Conservation (phyloP, 2,329 filamentous ascomycete genomes). For the Diplodia mutila region DNA sequence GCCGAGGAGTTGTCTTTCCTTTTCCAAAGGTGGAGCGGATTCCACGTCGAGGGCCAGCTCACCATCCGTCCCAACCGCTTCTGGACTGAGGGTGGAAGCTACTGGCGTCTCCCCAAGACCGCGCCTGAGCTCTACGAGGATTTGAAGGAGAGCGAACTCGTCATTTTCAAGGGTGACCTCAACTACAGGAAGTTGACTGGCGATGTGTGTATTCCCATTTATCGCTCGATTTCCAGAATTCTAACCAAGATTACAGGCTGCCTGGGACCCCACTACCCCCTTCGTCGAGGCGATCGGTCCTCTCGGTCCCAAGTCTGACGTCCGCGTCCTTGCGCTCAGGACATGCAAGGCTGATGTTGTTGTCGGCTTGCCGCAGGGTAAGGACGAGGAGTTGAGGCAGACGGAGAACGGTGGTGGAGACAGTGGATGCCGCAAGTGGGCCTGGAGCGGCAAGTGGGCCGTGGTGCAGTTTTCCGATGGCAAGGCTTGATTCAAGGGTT, state of each 20-base stretch:
- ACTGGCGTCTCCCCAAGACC: slow-evolving; percentile 78
- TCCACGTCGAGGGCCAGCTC: slow-evolving; percentile 83
- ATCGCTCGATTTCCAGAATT: neutral
- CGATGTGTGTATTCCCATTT: slow-evolving; percentile 67
- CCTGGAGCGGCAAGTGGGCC: slow-evolving; percentile 95
- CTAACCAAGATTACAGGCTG: slow-evolving; percentile 54
- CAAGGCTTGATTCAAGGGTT: slow-evolving; percentile 46
- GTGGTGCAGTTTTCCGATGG: slow-evolving; percentile 85
- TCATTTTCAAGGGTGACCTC: slow-evolving; percentile 95
- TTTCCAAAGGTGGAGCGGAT: slow-evolving; percentile 77
- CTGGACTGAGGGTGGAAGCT: slow-evolving; percentile 88
- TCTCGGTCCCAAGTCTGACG: slow-evolving; percentile 76
- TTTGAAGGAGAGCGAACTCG: slow-evolving; percentile 79
- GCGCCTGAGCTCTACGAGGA: slow-evolving; percentile 74
- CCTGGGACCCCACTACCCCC: slow-evolving; percentile 85
- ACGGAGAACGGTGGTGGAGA: slow-evolving; percentile 73
- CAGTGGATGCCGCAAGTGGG: slow-evolving; percentile 76
- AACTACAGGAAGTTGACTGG: slow-evolving; percentile 93
- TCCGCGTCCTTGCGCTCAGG: slow-evolving; percentile 83
- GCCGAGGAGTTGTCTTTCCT: slow-evolving; percentile 70
- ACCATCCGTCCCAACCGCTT: slow-evolving; percentile 82
- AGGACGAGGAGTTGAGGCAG: slow-evolving; percentile 77
- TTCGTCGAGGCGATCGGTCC: slow-evolving; percentile 86
- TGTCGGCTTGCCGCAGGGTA: slow-evolving; percentile 78
- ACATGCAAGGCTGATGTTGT: slow-evolving; percentile 98